A percentile compares a stretch with the other conserved stretches of the same genome.
phyloP scores from a whole-genome alignment of 2,329 filamentous ascomycete species.

The Podosphaera xanthii region DNA sequence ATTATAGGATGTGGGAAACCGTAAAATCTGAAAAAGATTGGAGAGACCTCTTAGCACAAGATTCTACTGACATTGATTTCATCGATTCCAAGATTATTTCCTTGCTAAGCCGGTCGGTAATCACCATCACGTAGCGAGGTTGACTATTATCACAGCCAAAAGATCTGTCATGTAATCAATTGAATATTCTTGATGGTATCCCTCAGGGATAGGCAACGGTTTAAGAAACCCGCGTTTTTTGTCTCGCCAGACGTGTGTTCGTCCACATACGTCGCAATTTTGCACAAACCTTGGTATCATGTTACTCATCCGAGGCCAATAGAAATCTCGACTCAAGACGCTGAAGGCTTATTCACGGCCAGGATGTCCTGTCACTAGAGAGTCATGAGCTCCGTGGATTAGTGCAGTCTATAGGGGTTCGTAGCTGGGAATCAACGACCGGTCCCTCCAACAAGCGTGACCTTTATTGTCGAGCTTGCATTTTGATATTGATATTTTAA shows the following conservation, averaged over 20 bases:
- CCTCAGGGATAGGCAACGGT: background rate
- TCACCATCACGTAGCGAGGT: background rate
- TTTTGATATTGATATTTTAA: background rate
- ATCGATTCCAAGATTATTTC: background rate
- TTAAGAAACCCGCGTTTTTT: conserved; percentile 1
- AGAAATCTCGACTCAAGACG: no score
- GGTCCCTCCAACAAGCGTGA: background rate
- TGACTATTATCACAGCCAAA: background rate
- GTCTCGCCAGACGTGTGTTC: background rate
- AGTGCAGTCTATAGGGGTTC: background rate
- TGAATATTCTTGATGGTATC: conserved; percentile 1
- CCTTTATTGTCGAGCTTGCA: background rate
- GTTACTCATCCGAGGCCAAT: no score
- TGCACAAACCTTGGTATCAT: no score
- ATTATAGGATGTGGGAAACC: background rate
- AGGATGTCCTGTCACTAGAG: background rate
- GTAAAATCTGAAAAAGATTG: background rate
- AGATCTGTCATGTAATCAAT: conserved; percentile 1
- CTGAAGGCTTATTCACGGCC: no score
- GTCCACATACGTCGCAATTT: no score
- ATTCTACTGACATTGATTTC: background rate
- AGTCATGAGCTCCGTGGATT: background rate
- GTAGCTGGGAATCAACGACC: background rate
- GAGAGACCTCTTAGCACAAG: background rate
- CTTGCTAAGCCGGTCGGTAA: background rate